Conservation (phyloP, 169 alveolate genomes). For the Nephromyces sp. region DNA sequence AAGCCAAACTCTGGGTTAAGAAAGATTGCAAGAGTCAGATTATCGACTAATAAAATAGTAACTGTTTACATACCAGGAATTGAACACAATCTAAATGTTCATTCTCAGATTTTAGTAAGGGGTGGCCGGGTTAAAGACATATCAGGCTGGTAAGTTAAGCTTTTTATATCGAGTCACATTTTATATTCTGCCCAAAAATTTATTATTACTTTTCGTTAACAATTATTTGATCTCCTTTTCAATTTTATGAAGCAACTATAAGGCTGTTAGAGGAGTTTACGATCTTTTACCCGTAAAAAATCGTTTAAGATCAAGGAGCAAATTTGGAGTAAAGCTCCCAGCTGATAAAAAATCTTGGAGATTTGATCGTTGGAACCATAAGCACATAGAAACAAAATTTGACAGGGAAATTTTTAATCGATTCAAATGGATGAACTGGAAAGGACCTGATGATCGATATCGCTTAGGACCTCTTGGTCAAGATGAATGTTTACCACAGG, state of each 20-base stretch:
- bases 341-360: conserved; percentile 23
- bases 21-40: conserved; percentile 67
- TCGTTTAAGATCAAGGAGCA: conserved; percentile 25
- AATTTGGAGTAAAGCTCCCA: conserved; percentile 20
- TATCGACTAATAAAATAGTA: conserved; percentile 63
- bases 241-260: conserved; percentile 34
- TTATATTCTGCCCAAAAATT: background rate
- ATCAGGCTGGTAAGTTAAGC: conserved; percentile 56
- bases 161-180: background rate
- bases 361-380: conserved; percentile 4
- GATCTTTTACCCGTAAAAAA: conserved; percentile 70
- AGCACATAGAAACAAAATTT: background rate
- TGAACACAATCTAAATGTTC: conserved; percentile 67
- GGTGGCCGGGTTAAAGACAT: conserved; percentile 73
- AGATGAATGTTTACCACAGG: background rate
- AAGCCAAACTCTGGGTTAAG: conserved; percentile 71
- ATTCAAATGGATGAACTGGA: conserved; percentile 28
- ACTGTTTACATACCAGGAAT: conserved; percentile 68
- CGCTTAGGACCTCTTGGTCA: background rate
- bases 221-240: background rate
- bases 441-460: background rate
- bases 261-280: conserved; percentile 64
- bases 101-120: conserved; percentile 61
- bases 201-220: background rate
- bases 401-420: conserved; percentile 13